phyloP scores from a whole-genome alignment of 768 basidiomycete species.

The Cystofilobasidium bisporidii region DNA sequence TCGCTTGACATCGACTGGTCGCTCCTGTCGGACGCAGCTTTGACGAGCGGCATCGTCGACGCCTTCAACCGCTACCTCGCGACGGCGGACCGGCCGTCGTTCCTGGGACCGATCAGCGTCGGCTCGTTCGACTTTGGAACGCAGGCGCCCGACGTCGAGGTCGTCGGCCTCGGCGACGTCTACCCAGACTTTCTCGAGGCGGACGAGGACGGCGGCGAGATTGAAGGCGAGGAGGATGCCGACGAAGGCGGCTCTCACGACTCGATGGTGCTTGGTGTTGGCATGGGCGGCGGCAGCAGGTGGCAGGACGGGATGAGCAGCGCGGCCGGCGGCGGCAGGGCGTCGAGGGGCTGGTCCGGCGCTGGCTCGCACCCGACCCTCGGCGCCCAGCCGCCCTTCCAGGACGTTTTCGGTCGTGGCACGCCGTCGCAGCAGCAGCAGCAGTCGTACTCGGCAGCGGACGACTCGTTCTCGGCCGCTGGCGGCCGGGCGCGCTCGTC shows the following conservation, averaged over 20 bases:
- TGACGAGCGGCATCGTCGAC: conserved; percentile 58
- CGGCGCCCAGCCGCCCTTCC: neutral
- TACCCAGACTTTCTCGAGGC: conserved; percentile 82
- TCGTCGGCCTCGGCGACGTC: conserved; percentile 85
- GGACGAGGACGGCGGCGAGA: conserved; percentile 57
- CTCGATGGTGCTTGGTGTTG: too few species aligned
- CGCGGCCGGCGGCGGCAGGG: conserved; percentile 1
- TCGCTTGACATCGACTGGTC: conserved; percentile 93
- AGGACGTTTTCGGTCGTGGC: neutral
- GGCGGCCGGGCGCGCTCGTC: neutral
- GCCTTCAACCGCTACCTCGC: conserved; percentile 70
- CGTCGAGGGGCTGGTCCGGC: neutral
- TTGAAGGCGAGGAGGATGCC: conserved; percentile 37
- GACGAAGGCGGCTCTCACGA: conserved; percentile 49
- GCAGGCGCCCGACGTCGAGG: conserved; percentile 68
- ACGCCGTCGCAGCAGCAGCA: neutral
- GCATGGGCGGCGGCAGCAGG: conserved; percentile 43
- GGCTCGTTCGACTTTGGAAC: conserved; percentile 81
- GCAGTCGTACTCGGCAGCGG: neutral
- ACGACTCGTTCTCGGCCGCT: neutral
- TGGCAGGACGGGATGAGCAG: conserved; percentile 32
- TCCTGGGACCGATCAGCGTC: conserved; percentile 84
- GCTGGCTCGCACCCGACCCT: neutral
- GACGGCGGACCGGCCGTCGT: conserved; percentile 68
- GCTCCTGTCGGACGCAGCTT: conserved; percentile 45